Percentiles rank a stretch among this genome's conserved stretches.
These are phyloP conservation scores for Pyricularia pennisetigena DNA, from an alignment of 2,329 filamentous ascomycete genomes.

Conservation along the genomic window DNA sequence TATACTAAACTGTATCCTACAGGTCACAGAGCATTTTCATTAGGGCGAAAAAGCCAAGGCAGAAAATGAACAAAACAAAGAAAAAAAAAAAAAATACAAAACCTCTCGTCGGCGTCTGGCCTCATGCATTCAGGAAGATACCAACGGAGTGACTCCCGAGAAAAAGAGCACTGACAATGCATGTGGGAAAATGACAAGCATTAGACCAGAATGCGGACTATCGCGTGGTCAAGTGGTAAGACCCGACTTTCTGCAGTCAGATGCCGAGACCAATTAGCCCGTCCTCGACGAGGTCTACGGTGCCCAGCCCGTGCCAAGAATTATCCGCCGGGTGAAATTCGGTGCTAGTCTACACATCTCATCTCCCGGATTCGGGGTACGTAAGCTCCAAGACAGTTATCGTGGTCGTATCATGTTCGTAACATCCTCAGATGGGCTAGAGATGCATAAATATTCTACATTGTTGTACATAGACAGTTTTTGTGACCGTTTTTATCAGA, in stretches of 20 bases:
- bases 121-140: not conserved
- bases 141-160: not conserved
- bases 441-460: not conserved
- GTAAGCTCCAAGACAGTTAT: not conserved
- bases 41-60: not conserved
- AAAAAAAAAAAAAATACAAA: not conserved
- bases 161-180: not conserved
- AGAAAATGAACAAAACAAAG: not conserved
- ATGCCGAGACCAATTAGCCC: not conserved
- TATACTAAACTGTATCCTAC: not conserved
- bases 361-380: not conserved
- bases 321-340: not conserved
- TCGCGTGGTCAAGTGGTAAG: not conserved
- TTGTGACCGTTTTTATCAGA: not conserved
- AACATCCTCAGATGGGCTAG: not conserved
- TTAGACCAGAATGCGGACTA: not conserved
- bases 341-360: not conserved
- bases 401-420: not conserved
- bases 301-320: not conserved
- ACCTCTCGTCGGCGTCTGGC: not conserved
- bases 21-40: not conserved
- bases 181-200: not conserved
- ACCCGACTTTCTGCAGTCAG: not conserved
- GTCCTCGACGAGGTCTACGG: not conserved
- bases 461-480: not conserved